Percentiles rank a stretch among this genome's conserved stretches.
Conservation (phyloP, 2,329 filamentous ascomycete genomes). For the Paraphoma sp. region DNA sequence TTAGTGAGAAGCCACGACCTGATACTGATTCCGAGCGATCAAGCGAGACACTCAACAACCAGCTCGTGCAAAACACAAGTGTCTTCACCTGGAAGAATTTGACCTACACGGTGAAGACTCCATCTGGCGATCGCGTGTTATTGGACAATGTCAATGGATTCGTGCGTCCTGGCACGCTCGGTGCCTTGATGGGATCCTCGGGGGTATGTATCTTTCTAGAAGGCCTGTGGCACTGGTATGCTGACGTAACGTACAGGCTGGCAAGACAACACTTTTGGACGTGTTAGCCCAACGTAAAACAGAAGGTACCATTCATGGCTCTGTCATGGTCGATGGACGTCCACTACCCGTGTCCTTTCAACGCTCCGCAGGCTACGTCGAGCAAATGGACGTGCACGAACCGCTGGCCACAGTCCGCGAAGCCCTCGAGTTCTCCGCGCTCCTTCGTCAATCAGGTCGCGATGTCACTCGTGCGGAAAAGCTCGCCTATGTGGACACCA, state of each 20-base stretch:
- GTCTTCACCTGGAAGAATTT: slow-evolving; percentile 71
- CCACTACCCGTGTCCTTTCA: slow-evolving; percentile 48
- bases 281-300: slow-evolving; percentile 72
- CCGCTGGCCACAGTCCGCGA: slow-evolving; percentile 5
- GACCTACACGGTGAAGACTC: slow-evolving; percentile 61
- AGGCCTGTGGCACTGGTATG: too few relatives aligned
- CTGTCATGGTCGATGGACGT: slow-evolving; percentile 76
- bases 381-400: slow-evolving; percentile 25
- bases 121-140: slow-evolving; percentile 48
- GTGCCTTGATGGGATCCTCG: slow-evolving; percentile 42
- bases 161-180: slow-evolving; percentile 61
- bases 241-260: slow-evolving; percentile 17
- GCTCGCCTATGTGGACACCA: slow-evolving; percentile 64
- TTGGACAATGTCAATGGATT: slow-evolving; percentile 60
- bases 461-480: slow-evolving; percentile 52
- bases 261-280: slow-evolving; percentile 37
- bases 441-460: slow-evolving; percentile 59
- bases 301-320: slow-evolving; percentile 81
- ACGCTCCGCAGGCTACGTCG: slow-evolving; percentile 30
- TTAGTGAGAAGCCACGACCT: slow-evolving; percentile 11
- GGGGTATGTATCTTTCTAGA: slow-evolving; percentile 7
- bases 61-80: slow-evolving; percentile 67
- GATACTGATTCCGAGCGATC: slow-evolving; percentile 1
- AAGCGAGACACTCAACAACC: slow-evolving; percentile 28
- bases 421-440: slow-evolving; percentile 57